Conservation (phyloP, 2,329 filamentous ascomycete genomes). For the Aureobasidium sp. region DNA sequence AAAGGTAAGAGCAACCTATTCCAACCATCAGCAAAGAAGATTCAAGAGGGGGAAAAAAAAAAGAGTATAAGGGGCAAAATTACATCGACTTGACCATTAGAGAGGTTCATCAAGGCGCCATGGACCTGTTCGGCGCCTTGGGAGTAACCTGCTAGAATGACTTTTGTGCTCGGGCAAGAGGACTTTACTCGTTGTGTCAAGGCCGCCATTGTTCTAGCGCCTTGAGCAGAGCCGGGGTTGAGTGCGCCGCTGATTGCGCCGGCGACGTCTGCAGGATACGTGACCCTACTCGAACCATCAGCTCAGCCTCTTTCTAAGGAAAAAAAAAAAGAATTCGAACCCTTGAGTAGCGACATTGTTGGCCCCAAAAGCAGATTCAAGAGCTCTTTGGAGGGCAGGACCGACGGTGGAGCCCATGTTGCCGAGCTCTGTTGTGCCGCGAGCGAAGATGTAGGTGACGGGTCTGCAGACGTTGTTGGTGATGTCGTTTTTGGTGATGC, state of each 20-base stretch:
- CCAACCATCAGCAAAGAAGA: neutral
- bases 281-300: neutral
- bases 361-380: conserved; percentile 17
- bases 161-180: conserved; percentile 21
- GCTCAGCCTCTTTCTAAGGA: neutral
- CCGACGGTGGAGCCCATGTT: conserved; percentile 36
- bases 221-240: conserved; percentile 14
- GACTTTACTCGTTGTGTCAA: conserved; percentile 16
- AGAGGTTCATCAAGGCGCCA: conserved; percentile 15
- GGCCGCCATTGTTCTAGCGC: conserved; percentile 17
- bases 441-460: conserved; percentile 49
- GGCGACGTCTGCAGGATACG: conserved; percentile 18
- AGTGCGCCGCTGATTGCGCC: conserved; percentile 16
- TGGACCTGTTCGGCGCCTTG: conserved; percentile 21
- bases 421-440: conserved; percentile 47
- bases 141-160: conserved; percentile 21
- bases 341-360: conserved; percentile 19
- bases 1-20: conserved; percentile 25
- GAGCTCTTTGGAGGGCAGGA: conserved; percentile 18
- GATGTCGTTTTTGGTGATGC: conserved; percentile 20
- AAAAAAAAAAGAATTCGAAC: neutral
- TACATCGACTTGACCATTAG: conserved; percentile 16
- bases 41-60: neutral
- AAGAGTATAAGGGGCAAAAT: neutral
- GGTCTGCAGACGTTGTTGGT: conserved; percentile 32